Evolutionary conservation across 306 rosid genomes (phyloP), one percentile per base, ranked within the genome.

Genomic region (Alnus rubra): DNA sequence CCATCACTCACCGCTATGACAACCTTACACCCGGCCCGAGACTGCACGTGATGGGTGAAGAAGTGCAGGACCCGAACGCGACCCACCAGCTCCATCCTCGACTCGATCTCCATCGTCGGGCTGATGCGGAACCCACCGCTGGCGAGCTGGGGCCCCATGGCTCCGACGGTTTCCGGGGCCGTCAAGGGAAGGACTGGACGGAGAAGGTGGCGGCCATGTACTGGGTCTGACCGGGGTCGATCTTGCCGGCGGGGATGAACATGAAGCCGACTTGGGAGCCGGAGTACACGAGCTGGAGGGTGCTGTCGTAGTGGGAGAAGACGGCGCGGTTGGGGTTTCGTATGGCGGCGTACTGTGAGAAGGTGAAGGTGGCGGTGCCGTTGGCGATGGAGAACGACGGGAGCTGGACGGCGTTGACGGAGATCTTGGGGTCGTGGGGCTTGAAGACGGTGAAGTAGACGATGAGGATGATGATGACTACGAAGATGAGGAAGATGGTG

Each of bases 231-330:
- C 90, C 89, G 19, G 98, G 81, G 49, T 83, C 90, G 85, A 95
- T 88, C 77, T 81, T 79, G 2, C 92, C 97, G 78, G 98, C 98
- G 42, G 98, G 98, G 2, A 95, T 92, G 82, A 95, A 95, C 97
- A 95, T 82, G 90, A 95, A 95, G 0, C 98, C 98, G 79, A 95
- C 86, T 70, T 86, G 96, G 3, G 4, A 77, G 10, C 98, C 97
- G 63, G 88, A 78, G 84, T 85, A 90, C 85, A 95, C 78, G 64
- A 95, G 94, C 92, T 92, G 97, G 64, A 95, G 90, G 3, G 91
- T 84, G 76, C 96, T 89, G 75, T 95, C 98, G 87, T 82, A 95
- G 90, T 95, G 98, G 35, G 89, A 76, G 79, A 95, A 92, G 10
- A 78, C 28, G 67, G 92, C 96, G 31, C 86, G 74, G 92, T 92